Conservation (phyloP, 2,329 filamentous ascomycete species). For the Diaporthe sp. region DNA sequence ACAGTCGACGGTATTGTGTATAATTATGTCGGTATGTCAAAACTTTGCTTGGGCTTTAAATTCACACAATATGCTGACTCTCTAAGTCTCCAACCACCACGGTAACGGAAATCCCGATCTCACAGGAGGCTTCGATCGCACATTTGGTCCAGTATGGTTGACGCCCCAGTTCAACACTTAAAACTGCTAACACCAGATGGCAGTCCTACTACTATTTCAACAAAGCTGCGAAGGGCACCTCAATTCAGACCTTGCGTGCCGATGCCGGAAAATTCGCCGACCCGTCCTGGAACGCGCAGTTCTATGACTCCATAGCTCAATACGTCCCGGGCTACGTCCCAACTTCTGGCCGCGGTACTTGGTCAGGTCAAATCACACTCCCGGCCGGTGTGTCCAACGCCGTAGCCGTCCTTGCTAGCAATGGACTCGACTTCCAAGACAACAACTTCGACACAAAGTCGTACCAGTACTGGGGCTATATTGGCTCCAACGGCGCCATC, state of each 20-base stretch:
- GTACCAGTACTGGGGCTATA: conserved; percentile 74
- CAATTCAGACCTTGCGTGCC: conserved; percentile 62
- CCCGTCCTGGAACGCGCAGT: conserved; percentile 68
- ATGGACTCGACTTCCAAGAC: conserved; percentile 69
- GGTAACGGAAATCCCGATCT: conserved; percentile 76
- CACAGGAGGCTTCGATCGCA: conserved; percentile 74
- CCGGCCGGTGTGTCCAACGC: conserved; percentile 65
- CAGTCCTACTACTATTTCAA: conserved; percentile 75
- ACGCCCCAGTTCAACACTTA: too few relatives aligned
- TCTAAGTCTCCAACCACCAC: conserved; percentile 69
- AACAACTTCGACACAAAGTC: conserved; percentile 67
- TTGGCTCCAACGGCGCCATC: conserved; percentile 61
- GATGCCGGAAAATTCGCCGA: conserved; percentile 68
- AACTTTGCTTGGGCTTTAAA: neutral
- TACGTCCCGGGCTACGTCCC: conserved; percentile 72
- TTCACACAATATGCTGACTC: neutral
- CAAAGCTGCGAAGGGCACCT: conserved; percentile 61
- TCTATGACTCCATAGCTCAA: conserved; percentile 74
- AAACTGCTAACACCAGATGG: neutral
- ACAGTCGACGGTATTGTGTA: conserved; percentile 76
- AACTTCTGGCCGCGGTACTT: conserved; percentile 63
- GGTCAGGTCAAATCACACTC: conserved; percentile 64
- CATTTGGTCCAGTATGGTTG: conserved; percentile 66
- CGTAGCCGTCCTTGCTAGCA: conserved; percentile 68
- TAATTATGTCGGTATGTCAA: conserved; percentile 63